A percentile compares a stretch with the other conserved stretches of the same genome.
Conservation (phyloP, 2,329 filamentous ascomycete genomes). For the Periconia digitata region DNA sequence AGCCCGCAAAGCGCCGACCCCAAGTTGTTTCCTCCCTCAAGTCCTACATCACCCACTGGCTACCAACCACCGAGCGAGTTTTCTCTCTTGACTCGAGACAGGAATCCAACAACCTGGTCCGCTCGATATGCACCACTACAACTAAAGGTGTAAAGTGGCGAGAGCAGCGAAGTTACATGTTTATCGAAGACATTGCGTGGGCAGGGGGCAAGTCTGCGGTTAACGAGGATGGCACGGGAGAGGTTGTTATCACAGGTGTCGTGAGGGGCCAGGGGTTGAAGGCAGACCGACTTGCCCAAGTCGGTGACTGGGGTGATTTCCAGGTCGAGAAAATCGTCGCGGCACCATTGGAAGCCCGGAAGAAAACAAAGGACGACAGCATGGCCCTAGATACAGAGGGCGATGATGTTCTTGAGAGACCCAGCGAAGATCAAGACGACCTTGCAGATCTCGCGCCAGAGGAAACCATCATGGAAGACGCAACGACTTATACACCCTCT, state of each 20-base stretch:
- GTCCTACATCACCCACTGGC: slow-evolving; percentile 92
- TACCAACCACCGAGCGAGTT: slow-evolving; percentile 87
- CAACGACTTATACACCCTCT: slow-evolving; percentile 52
- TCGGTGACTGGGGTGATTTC: slow-evolving; percentile 93
- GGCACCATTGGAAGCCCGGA: slow-evolving; percentile 64
- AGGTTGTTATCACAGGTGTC: slow-evolving; percentile 78
- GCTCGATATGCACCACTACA: slow-evolving; percentile 86
- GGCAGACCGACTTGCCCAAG: slow-evolving; percentile 83
- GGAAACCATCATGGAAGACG: slow-evolving; percentile 75
- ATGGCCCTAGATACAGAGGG: slow-evolving; percentile 68
- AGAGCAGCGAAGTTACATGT: slow-evolving; percentile 93
- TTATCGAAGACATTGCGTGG: slow-evolving; percentile 81
- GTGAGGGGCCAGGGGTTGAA: slow-evolving; percentile 86
- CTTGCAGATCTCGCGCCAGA: slow-evolving; percentile 84
- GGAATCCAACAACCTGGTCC: slow-evolving; percentile 87
- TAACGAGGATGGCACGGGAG: slow-evolving; percentile 52
- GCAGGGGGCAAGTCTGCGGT: slow-evolving; percentile 49
- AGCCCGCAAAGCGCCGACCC: slow-evolving; percentile 75
- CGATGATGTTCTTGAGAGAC: slow-evolving; percentile 65
- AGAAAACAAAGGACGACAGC: slow-evolving; percentile 62
- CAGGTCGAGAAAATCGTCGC: slow-evolving; percentile 87
- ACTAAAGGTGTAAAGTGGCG: slow-evolving; percentile 96
- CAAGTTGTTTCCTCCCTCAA: slow-evolving; percentile 81
- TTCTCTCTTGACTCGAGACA: slow-evolving; percentile 85
- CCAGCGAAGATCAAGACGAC: slow-evolving; percentile 79